Base-by-base conservation (phyloP, 2,329 filamentous ascomycete genomes). In the Verticillium tricorpus region DNA sequence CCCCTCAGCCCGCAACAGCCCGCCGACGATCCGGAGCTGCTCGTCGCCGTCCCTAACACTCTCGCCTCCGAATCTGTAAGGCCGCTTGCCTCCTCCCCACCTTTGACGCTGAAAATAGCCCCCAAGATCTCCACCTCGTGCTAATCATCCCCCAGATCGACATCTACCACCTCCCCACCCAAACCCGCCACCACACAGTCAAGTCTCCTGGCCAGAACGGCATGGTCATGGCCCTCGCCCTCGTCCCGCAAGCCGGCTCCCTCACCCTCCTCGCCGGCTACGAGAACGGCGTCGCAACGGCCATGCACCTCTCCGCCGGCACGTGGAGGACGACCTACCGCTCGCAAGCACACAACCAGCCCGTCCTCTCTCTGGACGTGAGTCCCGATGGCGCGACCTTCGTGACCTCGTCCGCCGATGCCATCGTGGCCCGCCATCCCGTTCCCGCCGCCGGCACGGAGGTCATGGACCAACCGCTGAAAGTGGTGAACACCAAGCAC, bases 161-260 rank as follows among this genome's bases (percentile, higher is more conserved):
- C 69, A 86, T 99, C 55, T 97, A 91, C 72, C 85, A 90, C 50
- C 80, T 98, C 0, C 94, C 95, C 0, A 86, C 85, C 2, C 89
- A 93, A 69, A 80, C 76, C 32, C 85, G 93, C n/a, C 78, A 87
- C 19, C 86, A 89, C 67, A 83, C 82, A 0, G 74, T 87, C 64
- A 78, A 79, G 55, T 71, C 81, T 35, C 74, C 75, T 28, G 76
- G 76, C 55, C 82, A 83, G 67, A 81, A 83, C 70, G 92, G 91
- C 61, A 98, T 98, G 93, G 87, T 92, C 45, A 98, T 98, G 95
- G 87, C 91, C 5, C 76, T 97, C 19, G 77, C 82, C 9, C 74
- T 94, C 3, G 81, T 90, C 62, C 77, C 83, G 63, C 74, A 79
- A 5, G 67, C 77, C 39, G 75, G 72, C 15, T 72, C 74, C 19